A percentile compares a stretch with the other conserved stretches of the same genome.
These are phyloP conservation scores for Strobilomyces confusus DNA, from an alignment of 768 basidiomycete species.

Conservation along the genomic window DNA sequence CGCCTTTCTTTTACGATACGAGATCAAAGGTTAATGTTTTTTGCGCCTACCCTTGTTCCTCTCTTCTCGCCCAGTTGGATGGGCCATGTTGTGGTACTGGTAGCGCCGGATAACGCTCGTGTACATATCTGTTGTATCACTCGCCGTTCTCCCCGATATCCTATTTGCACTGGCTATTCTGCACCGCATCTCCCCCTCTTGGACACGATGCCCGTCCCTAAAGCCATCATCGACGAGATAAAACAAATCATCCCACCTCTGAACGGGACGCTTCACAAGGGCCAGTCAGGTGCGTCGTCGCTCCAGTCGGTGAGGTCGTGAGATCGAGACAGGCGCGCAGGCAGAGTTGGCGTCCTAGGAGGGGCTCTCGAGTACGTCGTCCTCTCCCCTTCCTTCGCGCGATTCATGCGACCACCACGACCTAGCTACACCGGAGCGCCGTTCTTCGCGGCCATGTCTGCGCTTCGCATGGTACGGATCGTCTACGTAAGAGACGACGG, in stretches of 20 bases:
- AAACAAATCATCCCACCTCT: slow-evolving; percentile 87
- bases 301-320: not conserved
- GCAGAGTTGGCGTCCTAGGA: slow-evolving; percentile 90
- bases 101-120: slow-evolving; percentile 14
- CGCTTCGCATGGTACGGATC: slow-evolving; percentile 66
- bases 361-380: slow-evolving; percentile 83
- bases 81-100: no score
- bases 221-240: slow-evolving; percentile 62
- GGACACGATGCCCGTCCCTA: slow-evolving; percentile 58
- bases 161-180: slow-evolving; percentile 11
- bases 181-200: not conserved
- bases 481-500: not conserved
- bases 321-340: slow-evolving; percentile 32
- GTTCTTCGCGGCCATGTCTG: slow-evolving; percentile 91
- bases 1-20: slow-evolving; percentile 21
- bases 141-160: slow-evolving; percentile 15
- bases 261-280: slow-evolving; percentile 86
- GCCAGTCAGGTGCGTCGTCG: slow-evolving; percentile 71
- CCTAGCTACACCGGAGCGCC: slow-evolving; percentile 93
- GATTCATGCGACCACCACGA: not conserved
- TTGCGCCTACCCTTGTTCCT: slow-evolving; percentile 9
- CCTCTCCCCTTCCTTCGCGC: not conserved
- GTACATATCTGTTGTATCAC: slow-evolving; percentile 29
- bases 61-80: slow-evolving; percentile 3
- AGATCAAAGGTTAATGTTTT: slow-evolving; percentile 23